phyloP scores from a whole-genome alignment of 805 yeast species.

The Ogataea pilisensis region DNA sequence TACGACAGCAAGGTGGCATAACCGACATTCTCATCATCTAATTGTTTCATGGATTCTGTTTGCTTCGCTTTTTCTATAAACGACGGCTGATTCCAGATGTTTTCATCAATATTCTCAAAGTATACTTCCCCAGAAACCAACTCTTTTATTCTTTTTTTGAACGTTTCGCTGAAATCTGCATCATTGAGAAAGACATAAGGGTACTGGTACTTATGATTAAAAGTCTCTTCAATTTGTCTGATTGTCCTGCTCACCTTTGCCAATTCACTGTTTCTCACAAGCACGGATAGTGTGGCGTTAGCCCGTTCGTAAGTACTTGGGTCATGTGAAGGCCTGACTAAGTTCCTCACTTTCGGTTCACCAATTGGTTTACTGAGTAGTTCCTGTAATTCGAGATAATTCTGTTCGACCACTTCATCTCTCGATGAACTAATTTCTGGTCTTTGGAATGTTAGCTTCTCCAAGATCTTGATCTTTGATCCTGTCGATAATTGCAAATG shows the following conservation, averaged over 20 bases:
- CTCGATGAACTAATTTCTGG: constrained; percentile 10
- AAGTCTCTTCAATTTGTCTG: constrained; percentile 53
- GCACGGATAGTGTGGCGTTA: constrained; percentile 69
- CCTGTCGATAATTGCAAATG: too few relatives aligned
- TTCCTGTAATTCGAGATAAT: constrained; percentile 35
- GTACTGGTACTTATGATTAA: constrained; percentile 67
- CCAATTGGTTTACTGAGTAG: constrained; percentile 34
- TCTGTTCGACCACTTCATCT: constrained; percentile 33
- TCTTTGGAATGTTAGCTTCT: constrained; percentile 14
- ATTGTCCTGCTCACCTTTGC: constrained; percentile 48
- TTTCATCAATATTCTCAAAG: constrained; percentile 49
- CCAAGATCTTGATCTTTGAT: not conserved
- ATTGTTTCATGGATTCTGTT: constrained; percentile 31
- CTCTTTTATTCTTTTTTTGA: constrained; percentile 42
- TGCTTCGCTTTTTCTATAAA: constrained; percentile 36
- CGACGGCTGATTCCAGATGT: constrained; percentile 46
- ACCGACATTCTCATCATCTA: constrained; percentile 40
- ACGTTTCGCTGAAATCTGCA: constrained; percentile 53
- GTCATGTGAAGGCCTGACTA: constrained; percentile 27
- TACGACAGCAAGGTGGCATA: constrained; percentile 62
- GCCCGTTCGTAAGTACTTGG: constrained; percentile 39
- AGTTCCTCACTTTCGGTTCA: constrained; percentile 44
- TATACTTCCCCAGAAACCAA: constrained; percentile 40
- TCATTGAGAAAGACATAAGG: constrained; percentile 83
- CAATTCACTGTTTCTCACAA: constrained; percentile 68